Evolutionary conservation across 139 green algal genomes (phyloP).

Genomic region (Desmodesmus armatus): DNA sequence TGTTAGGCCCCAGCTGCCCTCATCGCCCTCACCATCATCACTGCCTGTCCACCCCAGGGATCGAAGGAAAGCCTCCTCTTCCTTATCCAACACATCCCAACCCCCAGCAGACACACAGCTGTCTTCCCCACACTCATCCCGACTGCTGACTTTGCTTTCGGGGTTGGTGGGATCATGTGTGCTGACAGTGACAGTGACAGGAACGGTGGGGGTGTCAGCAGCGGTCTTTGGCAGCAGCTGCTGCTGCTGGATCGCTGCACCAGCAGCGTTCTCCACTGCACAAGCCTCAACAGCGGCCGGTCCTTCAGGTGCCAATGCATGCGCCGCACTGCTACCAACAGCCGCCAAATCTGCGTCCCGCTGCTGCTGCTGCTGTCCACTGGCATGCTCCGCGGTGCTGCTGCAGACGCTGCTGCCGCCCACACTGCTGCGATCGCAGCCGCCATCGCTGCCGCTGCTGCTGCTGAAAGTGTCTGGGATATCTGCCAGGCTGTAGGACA

Average conservation of each 20-base stretch:
- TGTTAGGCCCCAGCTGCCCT: constrained; percentile 54
- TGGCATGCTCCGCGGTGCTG: neutral
- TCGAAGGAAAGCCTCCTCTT: constrained; percentile 68
- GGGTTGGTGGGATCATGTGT: neutral
- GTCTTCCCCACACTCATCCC: neutral
- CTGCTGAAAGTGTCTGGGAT: neutral
- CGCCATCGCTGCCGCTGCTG: neutral
- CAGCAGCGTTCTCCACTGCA: too few relatives aligned
- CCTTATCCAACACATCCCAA: constrained; percentile 46
- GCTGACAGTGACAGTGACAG: too few relatives aligned
- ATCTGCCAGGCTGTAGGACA: neutral
- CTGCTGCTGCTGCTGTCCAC: constrained; percentile 4
- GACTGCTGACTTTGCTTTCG: neutral
- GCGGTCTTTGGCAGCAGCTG: neutral
- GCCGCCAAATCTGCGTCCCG: neutral
- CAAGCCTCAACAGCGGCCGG: too few relatives aligned
- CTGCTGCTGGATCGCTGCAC: neutral
- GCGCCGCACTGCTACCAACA: neutral
- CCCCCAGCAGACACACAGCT: neutral
- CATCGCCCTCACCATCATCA: constrained; percentile 52
- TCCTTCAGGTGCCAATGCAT: too few relatives aligned
- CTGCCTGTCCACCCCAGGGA: constrained; percentile 62
- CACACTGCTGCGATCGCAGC: neutral
- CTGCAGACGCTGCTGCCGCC: neutral
- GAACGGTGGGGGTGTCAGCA: too few relatives aligned